Percentiles rank a stretch among this genome's conserved stretches.
Conservation (phyloP, 2,329 filamentous ascomycete species). For the Trichoderma sp. region DNA sequence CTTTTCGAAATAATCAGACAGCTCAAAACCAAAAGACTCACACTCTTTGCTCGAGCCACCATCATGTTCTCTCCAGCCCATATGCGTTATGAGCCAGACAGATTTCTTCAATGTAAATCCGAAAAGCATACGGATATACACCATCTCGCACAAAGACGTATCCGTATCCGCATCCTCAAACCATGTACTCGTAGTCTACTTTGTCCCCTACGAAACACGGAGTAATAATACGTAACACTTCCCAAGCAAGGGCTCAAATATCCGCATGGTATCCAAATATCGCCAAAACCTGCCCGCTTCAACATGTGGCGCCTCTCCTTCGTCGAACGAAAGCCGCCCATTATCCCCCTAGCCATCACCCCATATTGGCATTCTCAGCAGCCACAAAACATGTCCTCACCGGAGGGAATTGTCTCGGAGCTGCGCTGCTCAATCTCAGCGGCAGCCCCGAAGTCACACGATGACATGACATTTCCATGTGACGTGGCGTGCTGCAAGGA, state of each 20-base stretch:
- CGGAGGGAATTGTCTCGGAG: not conserved
- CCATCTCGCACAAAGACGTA: not conserved
- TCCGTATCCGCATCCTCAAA: slow-evolving; percentile 2
- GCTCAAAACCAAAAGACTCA: not conserved
- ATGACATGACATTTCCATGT: slow-evolving; percentile 17
- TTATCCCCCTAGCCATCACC: not conserved
- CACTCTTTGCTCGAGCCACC: not conserved
- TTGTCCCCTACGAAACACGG: not conserved
- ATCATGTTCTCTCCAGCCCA: not conserved
- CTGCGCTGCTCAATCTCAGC: not conserved
- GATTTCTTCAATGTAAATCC: not conserved
- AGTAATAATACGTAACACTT: not conserved
- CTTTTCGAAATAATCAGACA: not conserved
- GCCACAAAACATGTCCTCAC: not conserved
- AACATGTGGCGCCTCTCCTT: not conserved
- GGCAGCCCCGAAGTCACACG: slow-evolving; percentile 10
- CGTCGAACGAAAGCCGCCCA: not conserved
- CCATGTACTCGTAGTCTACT: not conserved
- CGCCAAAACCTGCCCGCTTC: not conserved
- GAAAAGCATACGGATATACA: not conserved
- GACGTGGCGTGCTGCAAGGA: slow-evolving; percentile 7
- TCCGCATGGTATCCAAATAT: not conserved
- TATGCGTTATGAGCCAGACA: not conserved
- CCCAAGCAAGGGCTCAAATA: not conserved
- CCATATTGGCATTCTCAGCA: not conserved